These are phyloP conservation scores for Trypanosoma melophagium DNA, from an alignment of 208 protist genomes.

Conservation along the genomic window DNA sequence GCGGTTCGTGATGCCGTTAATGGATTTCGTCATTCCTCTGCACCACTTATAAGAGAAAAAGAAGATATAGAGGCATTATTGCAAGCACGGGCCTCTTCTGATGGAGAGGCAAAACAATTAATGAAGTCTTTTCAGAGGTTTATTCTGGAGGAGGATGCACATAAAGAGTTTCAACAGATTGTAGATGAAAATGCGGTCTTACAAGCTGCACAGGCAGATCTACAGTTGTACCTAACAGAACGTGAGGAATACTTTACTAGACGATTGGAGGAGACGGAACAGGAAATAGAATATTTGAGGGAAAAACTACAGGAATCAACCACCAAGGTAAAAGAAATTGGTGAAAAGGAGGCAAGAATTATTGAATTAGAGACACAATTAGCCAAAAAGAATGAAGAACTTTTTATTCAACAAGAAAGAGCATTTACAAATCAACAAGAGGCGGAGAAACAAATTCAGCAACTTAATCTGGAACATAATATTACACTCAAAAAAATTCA, in stretches of 20 bases:
- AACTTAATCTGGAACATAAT: not conserved
- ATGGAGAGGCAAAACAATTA: slow-evolving; percentile 18
- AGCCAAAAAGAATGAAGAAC: slow-evolving; percentile 2
- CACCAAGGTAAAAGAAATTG: not conserved
- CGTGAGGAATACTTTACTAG: slow-evolving; percentile 14
- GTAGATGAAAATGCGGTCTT: slow-evolving; percentile 7
- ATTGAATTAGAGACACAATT: slow-evolving; percentile 9
- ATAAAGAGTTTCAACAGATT: not conserved
- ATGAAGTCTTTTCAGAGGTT: slow-evolving; percentile 1
- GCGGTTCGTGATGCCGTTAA: slow-evolving; percentile 23
- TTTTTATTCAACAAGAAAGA: not conserved
- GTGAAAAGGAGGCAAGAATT: slow-evolving; percentile 1
- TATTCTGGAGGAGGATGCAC: not conserved
- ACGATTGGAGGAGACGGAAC: slow-evolving; percentile 8
- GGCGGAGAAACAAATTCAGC: not conserved
- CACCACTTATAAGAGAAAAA: not conserved
- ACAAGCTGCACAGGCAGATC: not conserved
- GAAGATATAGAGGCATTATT: slow-evolving; percentile 6
- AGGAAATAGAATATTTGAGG: slow-evolving; percentile 13
- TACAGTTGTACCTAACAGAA: slow-evolving; percentile 1
- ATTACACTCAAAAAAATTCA: not conserved
- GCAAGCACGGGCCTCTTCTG: slow-evolving; percentile 4
- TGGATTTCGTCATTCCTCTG: slow-evolving; percentile 1
- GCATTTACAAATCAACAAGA: not conserved
- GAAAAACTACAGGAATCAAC: slow-evolving; percentile 2